Evolutionary conservation across 139 green algal genomes (phyloP), one percentile per base, ranked within the genome.

Genomic region (Coelastrella sp.): DNA sequence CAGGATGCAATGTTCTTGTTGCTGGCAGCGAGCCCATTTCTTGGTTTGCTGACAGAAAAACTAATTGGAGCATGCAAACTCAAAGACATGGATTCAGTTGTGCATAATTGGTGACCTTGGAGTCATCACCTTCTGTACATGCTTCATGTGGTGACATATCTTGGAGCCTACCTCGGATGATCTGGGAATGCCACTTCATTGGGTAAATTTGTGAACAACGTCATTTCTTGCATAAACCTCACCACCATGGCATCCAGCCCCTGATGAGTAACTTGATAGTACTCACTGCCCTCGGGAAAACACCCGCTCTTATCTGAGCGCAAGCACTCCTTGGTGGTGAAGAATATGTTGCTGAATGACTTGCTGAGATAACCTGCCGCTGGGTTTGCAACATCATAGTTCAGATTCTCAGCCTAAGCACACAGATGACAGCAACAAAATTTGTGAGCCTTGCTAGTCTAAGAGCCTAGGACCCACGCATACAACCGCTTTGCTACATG

Each of bases 161-260:
- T n/a, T n/a, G n/a, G n/a, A n/a, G n/a, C n/a, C n/a, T n/a, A 74
- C 76, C 57, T 84, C 37, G 78, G 60, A 60, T 84, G 60, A 66
- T 84, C 63, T 27, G 78, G 78, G 23, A 25, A 76, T 32, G 78
- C 78, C 15, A 84, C 15, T 3, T 13, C 5, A 17, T 76, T 25
- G 6, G 25, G n/a, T 27, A 84, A 40, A 5, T 71, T 71, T 7
- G 43, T 30, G 48, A 84, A 84, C 0, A 34, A 40, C 1, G 30
- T 76, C 78, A 84, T 63, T 27, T 76, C 3, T 19, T 84, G 60
- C 27, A 89, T 89, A 38, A 51, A 86, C 11, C 85, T 69, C 2
- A 5, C 21, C 27, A 89, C 80, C 69, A 89, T 86, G 53, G 79
- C 79, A 53, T 80, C 85, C 30, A 89, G 57, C 11, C 85, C 85